Evolutionary conservation across 2,329 filamentous ascomycete genomes (phyloP).

Genomic region (Taxawa tesnikishii): DNA sequence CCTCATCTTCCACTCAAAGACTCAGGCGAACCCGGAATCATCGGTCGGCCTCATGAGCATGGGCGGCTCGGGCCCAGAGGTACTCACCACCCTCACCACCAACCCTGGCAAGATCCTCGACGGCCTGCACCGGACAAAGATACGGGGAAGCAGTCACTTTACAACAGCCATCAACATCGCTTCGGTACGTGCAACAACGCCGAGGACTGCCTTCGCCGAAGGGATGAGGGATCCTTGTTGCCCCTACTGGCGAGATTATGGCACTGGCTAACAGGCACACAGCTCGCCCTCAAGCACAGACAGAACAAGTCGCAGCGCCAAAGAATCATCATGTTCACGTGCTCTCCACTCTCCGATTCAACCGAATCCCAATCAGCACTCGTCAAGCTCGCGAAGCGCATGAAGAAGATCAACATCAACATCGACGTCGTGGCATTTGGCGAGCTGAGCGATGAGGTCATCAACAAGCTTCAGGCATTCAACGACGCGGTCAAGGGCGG

Average conservation of each 20-base stretch:
- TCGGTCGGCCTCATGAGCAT: constrained; percentile 98
- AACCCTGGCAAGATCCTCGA: constrained; percentile 94
- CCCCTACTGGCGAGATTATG: not conserved
- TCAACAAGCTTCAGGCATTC: constrained; percentile 83
- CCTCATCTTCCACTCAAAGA: constrained; percentile 86
- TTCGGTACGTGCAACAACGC: constrained; percentile 55
- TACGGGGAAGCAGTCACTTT: constrained; percentile 76
- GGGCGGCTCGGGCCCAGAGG: constrained; percentile 94
- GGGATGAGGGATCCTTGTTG: not conserved
- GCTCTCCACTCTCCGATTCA: constrained; percentile 79
- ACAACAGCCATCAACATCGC: constrained; percentile 93
- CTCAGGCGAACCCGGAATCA: constrained; percentile 88
- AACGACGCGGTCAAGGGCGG: constrained; percentile 84
- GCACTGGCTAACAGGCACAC: constrained; percentile 10
- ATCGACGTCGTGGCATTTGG: constrained; percentile 95
- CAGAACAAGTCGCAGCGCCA: constrained; percentile 96
- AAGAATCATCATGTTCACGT: constrained; percentile 93
- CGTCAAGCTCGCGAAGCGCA: constrained; percentile 83
- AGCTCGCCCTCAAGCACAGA: constrained; percentile 94
- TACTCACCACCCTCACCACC: constrained; percentile 88
- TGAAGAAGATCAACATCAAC: constrained; percentile 95
- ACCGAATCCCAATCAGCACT: constrained; percentile 82
- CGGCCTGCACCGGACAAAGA: constrained; percentile 86
- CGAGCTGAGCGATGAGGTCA: constrained; percentile 79
- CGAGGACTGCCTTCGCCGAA: not conserved